Evolutionary conservation across 352 stramenopile species (phyloP).

Genomic region (Globisporangium perplexum): DNA sequence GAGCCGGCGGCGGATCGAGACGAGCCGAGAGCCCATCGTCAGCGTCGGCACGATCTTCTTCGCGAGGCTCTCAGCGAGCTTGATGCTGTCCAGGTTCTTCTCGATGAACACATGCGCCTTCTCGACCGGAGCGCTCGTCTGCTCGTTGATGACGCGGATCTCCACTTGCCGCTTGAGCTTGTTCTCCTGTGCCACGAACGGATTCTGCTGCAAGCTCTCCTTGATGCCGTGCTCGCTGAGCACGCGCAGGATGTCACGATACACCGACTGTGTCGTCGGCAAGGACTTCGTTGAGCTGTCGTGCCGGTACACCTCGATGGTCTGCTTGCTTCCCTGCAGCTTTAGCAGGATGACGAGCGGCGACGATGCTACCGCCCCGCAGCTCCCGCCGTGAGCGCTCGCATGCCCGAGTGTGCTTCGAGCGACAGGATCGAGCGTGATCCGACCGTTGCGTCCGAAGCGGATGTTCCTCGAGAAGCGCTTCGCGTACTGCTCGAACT

Average conservation of each 20-base stretch:
- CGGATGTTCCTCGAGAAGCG: conserved; percentile 53
- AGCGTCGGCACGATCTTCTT: conserved; percentile 61
- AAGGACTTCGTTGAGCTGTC: conserved; percentile 19
- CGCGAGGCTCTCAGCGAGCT: conserved; percentile 32
- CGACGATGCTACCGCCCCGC: background rate
- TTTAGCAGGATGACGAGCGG: conserved; percentile 33
- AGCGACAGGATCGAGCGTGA: conserved; percentile 24
- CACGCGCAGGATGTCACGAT: conserved; percentile 34
- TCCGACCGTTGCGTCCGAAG: conserved; percentile 55
- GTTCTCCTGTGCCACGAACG: conserved; percentile 39
- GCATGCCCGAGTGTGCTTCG: background rate
- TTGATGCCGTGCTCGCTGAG: conserved; percentile 51
- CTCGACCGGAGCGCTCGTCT: conserved; percentile 34
- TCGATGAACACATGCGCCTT: conserved; percentile 59
- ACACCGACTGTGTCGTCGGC: conserved; percentile 50
- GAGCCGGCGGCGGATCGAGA: conserved; percentile 53
- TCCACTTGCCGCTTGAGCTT: conserved; percentile 40
- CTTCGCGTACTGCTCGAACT: conserved; percentile 35
- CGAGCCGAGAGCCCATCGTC: conserved; percentile 52
- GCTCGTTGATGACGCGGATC: conserved; percentile 48
- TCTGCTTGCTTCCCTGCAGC: conserved; percentile 25
- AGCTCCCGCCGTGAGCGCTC: background rate
- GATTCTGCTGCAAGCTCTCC: conserved; percentile 62
- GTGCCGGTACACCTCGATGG: conserved; percentile 46
- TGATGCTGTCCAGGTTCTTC: conserved; percentile 36